Evolutionary conservation across 1,284 basidiomycete genomes (phyloP).

Genomic region (Ganoderma sp.): DNA sequence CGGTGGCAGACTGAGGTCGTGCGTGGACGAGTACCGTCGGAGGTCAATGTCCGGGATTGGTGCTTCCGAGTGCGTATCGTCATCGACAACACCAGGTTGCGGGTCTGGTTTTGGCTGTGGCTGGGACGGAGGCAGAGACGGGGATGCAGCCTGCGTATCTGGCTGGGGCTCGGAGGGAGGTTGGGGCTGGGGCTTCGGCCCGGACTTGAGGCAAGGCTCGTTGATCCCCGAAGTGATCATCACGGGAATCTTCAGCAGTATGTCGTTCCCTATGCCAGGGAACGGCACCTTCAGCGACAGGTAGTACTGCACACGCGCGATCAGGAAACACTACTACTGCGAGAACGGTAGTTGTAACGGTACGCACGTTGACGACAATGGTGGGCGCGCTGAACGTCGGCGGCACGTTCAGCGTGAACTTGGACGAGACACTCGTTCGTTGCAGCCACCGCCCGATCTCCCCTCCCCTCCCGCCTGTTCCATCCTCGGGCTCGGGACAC

Average conservation of each 20-base stretch:
- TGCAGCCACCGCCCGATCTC: background rate
- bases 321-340: no score
- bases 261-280: background rate
- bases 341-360: no score
- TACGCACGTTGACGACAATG: background rate
- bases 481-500: background rate
- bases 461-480: background rate
- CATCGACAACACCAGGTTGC: background rate
- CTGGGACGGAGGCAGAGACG: background rate
- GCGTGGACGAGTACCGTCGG: background rate
- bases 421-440: background rate
- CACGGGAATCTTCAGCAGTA: background rate
- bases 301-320: background rate
- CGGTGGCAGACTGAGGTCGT: background rate
- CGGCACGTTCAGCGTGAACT: constrained; percentile 1
- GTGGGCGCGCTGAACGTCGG: constrained; percentile 1
- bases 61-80: background rate
- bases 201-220: background rate
- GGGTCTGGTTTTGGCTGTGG: background rate
- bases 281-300: background rate
- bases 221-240: background rate
- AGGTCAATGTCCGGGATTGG: background rate
- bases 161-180: background rate
- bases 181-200: no score
- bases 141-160: background rate